Evolutionary conservation across 2,329 filamentous ascomycete genomes (phyloP), one percentile per base, ranked within the genome.

Genomic region (Microthyrium microscopicum): DNA sequence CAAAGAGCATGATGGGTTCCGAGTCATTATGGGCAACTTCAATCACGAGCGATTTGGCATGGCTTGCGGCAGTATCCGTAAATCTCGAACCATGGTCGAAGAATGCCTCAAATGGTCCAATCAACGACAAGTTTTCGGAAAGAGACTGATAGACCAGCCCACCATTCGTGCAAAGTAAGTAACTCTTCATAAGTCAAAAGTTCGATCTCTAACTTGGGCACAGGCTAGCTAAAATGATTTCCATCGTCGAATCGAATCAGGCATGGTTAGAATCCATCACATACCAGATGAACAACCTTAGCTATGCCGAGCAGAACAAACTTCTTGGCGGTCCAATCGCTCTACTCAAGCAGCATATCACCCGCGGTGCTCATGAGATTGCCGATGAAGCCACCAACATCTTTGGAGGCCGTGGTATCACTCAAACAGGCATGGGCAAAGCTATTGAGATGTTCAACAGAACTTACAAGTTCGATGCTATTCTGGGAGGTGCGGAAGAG

Each of bases 91-190:
- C 2, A 68, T 87, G 11, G 73, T 82, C 9, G 81, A 91, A 53
- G 82, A 91, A 51, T 87, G 74, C 46, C 60, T 91, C 41, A 89
- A 89, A 53, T 93, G 84, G 83, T 66, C 74, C 20, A 82, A 89
- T 59, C 84, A 92, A 57, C 74, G 82, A 31, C 64, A 84, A 18
- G 80, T 91, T 42, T 89, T 89, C 50, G 72, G 72, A 49, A 87
- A 87, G 62, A 74, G 74, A 19, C 65, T 91, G 26, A 77, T 87
- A 42, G 74, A 83, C 47, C 81, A 91, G 48, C 79, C 82, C 17
- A 79, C 82, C 28, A 85, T 91, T 46, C 68, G 60, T 19, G 74
- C 80, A 48, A 91, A 91, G 73, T 76, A 51, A 49, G 61, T 52
- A 17, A 21, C 18, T 25, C 12, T 5, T 13, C 29, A 9, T 24